Evolutionary conservation across 257 asterid species (phyloP), one percentile per base, ranked within the genome.

Genomic region (Scutellaria barbata): DNA sequence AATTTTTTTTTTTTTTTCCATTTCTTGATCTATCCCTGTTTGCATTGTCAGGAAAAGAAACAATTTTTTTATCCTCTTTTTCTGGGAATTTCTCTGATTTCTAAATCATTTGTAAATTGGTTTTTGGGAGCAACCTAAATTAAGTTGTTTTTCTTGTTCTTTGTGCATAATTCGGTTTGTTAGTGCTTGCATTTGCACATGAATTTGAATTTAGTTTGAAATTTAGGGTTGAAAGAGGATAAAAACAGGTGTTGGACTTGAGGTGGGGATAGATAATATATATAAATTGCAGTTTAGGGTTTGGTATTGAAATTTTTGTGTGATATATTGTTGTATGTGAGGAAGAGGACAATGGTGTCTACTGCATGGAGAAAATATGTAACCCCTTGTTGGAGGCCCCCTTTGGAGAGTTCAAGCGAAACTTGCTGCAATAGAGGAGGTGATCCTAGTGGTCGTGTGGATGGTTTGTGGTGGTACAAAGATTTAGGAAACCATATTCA

Each of bases 401-500:
- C 85, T 9, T 50, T 74, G 17, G 84, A 62, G 54, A 73, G 54
- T 40, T 87, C 74, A 35, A 78, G 81, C 46, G 82, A 84, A 48
- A 79, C 72, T 71, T 80, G 80, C 71, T 81, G 88, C 66, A 76
- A 47, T 51, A 65, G 84, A 71, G 88, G 82, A 18, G 83, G 81
- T 25, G 90, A 85, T 40, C 11, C 63, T 11, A 78, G 62, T 22
- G 88, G 92, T 25, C 76, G 81, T 6, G 84, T 76, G 20, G 88
- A 92, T 55, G 96, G 92, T 43, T 74, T 90, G 70, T 84, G 82
- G 90, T 92, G 96, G 98, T 85, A 85, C 62, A 88, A 85, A 66
- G 96, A 90, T 78, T 76, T 76, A 22, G 98, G 95, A 43, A 55
- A 66, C 0, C 98, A 92, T 78, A 82, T 84, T 14, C 55, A 86